Evolutionary conservation across 73 alveolate genomes (phyloP).

Genomic region (Paramecium sexaurelia): DNA sequence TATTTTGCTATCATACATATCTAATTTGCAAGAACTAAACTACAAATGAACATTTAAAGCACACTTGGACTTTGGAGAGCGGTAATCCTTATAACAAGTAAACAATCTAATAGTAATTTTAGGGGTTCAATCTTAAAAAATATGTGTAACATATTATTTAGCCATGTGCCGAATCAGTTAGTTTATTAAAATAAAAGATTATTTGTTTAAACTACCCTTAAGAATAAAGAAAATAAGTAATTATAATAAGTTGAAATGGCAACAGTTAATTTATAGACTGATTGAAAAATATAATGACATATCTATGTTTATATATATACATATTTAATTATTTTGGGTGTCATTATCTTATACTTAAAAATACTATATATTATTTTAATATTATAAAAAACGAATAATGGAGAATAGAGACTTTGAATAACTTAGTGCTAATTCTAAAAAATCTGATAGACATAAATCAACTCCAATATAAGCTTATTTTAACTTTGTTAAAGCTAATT

Average conservation of each 20-base stretch:
- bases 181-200: constrained; percentile 49
- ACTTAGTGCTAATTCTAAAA: not conserved
- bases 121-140: constrained; percentile 29
- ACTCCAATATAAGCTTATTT: constrained; percentile 46
- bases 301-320: not conserved
- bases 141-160: not conserved
- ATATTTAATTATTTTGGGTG: not conserved
- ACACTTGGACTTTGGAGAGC: not conserved
- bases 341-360: too few relatives aligned
- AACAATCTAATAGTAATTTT: not conserved
- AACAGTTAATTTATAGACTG: not conserved
- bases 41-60: constrained; percentile 7
- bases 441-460: constrained; percentile 12
- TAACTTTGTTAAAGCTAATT: not conserved
- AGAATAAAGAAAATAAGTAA: constrained; percentile 72
- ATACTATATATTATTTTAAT: too few relatives aligned
- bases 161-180: constrained; percentile 23
- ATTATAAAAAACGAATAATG: constrained; percentile 37
- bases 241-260: constrained; percentile 71
- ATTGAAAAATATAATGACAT: not conserved
- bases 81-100: constrained; percentile 37
- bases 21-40: not conserved
- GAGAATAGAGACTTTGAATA: constrained; percentile 5
- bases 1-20: constrained; percentile 19
- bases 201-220: not conserved